Conservation (phyloP, 1,284 basidiomycete species). For the Ceratobasidium papillatum region DNA sequence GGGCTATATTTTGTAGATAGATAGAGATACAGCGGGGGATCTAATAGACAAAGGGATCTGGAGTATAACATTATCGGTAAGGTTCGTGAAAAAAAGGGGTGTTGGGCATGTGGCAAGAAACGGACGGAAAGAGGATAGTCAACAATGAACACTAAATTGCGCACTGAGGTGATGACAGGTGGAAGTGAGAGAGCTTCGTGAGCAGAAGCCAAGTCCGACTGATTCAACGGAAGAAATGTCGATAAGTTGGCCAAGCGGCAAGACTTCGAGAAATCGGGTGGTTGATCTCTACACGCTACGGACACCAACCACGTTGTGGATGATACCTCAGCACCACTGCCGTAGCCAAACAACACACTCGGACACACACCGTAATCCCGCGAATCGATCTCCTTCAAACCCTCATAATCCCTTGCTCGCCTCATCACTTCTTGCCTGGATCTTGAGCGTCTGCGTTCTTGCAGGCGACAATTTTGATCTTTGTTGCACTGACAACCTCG, state of each 20-base stretch:
- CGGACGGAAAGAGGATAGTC: not conserved
- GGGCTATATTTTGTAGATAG: conserved; percentile 6
- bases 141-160: not conserved
- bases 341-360: not conserved
- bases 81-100: not conserved
- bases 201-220: not conserved
- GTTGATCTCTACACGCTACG: not conserved
- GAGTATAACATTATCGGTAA: not conserved
- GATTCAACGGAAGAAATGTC: not conserved
- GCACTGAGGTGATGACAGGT: not conserved
- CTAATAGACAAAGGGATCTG: not conserved
- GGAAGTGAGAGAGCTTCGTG: not conserved
- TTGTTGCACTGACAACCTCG: conserved; percentile 75
- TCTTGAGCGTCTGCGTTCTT: conserved; percentile 90
- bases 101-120: not conserved
- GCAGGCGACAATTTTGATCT: conserved; percentile 96
- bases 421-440: conserved; percentile 67
- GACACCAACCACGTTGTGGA: not conserved
- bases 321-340: not conserved
- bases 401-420: not conserved
- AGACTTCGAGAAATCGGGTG: not conserved
- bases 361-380: not conserved
- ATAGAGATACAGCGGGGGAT: conserved; percentile 10
- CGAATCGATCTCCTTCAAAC: not conserved
- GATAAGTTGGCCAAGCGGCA: not conserved